These are phyloP conservation scores for Meyerozyma elateridarum DNA, from an alignment of 1,139 yeast species.

Conservation along the genomic window DNA sequence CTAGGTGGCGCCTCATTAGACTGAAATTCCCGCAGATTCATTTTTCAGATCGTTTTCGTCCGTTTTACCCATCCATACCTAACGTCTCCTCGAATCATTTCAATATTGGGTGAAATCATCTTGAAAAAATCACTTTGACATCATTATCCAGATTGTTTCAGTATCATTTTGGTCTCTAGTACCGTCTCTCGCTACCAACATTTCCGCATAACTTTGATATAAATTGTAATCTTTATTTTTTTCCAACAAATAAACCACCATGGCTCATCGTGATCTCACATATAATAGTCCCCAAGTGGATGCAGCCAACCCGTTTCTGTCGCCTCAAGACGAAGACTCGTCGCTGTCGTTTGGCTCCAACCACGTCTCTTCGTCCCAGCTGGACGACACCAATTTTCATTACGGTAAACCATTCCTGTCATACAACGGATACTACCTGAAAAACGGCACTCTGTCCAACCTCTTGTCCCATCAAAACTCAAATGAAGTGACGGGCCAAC, in stretches of 20 bases:
- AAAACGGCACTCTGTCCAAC: slow-evolving; percentile 40
- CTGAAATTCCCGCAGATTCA: too few species aligned
- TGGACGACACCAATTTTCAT: slow-evolving; percentile 19
- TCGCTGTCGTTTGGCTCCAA: slow-evolving; percentile 12
- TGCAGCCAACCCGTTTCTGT: slow-evolving; percentile 12
- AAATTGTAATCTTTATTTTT: too few species aligned
- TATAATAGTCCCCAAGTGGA: slow-evolving; percentile 23
- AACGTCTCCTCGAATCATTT: too few species aligned
- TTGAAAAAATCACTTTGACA: too few species aligned
- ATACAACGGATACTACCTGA: slow-evolving; percentile 42
- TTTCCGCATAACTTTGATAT: too few species aligned
- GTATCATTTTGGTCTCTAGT: too few species aligned
- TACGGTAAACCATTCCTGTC: slow-evolving; percentile 39
- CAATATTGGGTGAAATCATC: too few species aligned
- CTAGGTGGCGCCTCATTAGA: too few species aligned
- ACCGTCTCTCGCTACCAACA: too few species aligned
- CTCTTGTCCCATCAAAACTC: slow-evolving; percentile 28
- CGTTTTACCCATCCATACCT: too few species aligned
- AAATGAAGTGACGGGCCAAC: slow-evolving; percentile 10
- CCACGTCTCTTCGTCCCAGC: slow-evolving; percentile 14
- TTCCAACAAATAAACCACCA: slow-evolving; percentile 8
- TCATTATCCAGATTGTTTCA: too few species aligned
- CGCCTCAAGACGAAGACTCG: slow-evolving; percentile 9
- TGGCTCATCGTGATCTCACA: slow-evolving; percentile 36
- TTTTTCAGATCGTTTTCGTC: too few species aligned